Evolutionary conservation across 331 rosid species (phyloP), one percentile per base, ranked within the genome.

Genomic region (Phaseolus coccineus): DNA sequence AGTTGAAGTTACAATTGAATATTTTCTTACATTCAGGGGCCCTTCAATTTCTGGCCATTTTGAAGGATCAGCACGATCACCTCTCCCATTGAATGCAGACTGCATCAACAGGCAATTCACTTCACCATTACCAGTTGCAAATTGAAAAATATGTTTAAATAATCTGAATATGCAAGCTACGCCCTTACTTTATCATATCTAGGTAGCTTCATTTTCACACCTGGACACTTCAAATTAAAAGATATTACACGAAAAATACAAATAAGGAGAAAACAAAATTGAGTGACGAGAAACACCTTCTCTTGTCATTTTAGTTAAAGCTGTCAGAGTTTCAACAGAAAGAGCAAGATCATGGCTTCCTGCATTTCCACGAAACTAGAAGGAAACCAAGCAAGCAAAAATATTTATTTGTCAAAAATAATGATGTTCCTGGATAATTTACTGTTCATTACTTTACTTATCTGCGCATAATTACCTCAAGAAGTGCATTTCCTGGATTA

Each of bases 281-380:
- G 66, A 76, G 42, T 35, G 39, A 24, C 69, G 78, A 81, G 39
- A 80, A 72, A 71, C 81, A 91, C 99, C 97, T 84, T 95, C 97
- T 82, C 59, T 89, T 71, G 89, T 88, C 89, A 93, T 39, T 56
- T 88, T 85, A 83, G 78, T 78, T 61, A 95, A 66, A 62, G 90
- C 72, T 48, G 87, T 78, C 69, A 91, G 72, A 22, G 94, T 88
- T 91, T 95, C 90, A 25, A 91, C 81, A 39, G 94, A 91, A 52
- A 95, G 58, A n/a, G 87, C 56, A 85, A 95, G 98, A 87, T 95
- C 98, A 51, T 95, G 99, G 84, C 97, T 93, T 63, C 99, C 99
- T 28, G 99, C 98, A 80, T 88, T 95, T 86, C 98, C 96, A 6
- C 98, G 94, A 16, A 59, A 83, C 98, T 95, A 69, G 82, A 64